phyloP scores from a whole-genome alignment of 1,284 basidiomycete species.

The Pseudozyma sp. region DNA sequence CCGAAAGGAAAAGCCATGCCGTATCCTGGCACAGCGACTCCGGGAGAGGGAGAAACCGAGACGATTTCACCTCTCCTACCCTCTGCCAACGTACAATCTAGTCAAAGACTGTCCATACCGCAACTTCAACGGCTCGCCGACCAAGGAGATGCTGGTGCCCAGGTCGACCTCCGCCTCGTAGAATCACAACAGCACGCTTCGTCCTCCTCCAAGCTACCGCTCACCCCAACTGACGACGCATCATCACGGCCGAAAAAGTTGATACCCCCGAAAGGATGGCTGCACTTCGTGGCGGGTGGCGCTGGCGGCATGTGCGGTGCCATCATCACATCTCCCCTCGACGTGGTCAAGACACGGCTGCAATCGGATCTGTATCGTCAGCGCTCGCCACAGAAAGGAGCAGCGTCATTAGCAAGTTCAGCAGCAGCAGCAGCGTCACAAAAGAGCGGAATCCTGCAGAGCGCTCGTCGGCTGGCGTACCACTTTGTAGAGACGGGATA shows the following conservation, averaged over 20 bases:
- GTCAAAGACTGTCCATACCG: conserved; percentile 11
- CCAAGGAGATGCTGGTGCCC: conserved; percentile 39
- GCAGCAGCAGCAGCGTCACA: conserved; percentile 9
- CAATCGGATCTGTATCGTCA: conserved; percentile 87
- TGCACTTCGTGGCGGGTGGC: conserved; percentile 71
- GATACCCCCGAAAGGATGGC: conserved; percentile 66
- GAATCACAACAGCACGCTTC: conserved; percentile 27
- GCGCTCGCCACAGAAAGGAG: conserved; percentile 55
- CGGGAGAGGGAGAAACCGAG: conserved; percentile 54
- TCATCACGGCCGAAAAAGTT: conserved; percentile 14
- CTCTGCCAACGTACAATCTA: conserved; percentile 23
- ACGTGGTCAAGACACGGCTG: conserved; percentile 96
- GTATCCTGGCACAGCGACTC: conserved; percentile 41
- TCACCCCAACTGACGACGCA: neutral
- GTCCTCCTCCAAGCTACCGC: conserved; percentile 14
- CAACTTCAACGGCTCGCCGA: conserved; percentile 22
- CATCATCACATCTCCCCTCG: conserved; percentile 94
- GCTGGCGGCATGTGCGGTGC: conserved; percentile 98
- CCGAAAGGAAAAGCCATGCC: conserved; percentile 31
- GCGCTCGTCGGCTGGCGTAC: conserved; percentile 77
- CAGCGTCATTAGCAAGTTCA: neutral
- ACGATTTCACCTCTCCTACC: conserved; percentile 42
- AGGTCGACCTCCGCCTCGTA: conserved; percentile 32
- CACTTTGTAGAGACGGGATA: conserved; percentile 95
- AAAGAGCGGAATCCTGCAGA: conserved; percentile 23